Base-by-base conservation (phyloP, 768 basidiomycete species). In the Coprinellus aureogranulatus region DNA sequence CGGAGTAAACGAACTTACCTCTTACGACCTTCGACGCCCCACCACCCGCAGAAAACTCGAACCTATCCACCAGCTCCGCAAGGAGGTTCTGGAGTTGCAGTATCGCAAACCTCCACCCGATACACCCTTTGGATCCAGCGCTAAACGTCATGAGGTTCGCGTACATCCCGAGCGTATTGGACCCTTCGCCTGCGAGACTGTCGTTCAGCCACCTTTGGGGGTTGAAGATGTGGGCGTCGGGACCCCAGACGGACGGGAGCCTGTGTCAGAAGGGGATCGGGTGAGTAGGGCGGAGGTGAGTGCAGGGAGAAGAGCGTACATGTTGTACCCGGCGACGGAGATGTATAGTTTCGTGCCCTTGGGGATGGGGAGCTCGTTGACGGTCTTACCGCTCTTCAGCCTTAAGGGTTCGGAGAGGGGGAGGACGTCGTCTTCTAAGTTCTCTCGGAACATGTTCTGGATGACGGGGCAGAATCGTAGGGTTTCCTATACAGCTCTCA, bases 321-420 rank as follows among this genome's bases (percentile, higher is more conserved):
- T 76, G 58, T 86, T 81, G 59, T 85, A 84, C 1, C 74, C 81
- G 22, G 78, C 76, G 37, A 84, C 77, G 9, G 84, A 85, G 4
- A 77, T 64, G 27, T 84, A 72, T 8, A 86, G 69, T 48, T 79
- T 79, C 31, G 75, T 77, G 9, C 81, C 81, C 59, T 81, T 79
- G 0, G 80, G 76, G 22, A 87, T 70, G 3, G 77, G 74, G 11
- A 86, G 50, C 52, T 81, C 72, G 9, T 62, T 67, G 39, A 81
- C 65, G 11, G 70, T 54, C 55, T 77, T 70, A 4, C 84, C 85
- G 1, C 75, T 74, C 23, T 69, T 70, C 3, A 77, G 79, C 54
- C 61, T 70, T 45, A 86, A 75, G 1, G 84, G 82, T 55, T 69
- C 76, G 5, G 82, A 79, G 34, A 90, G 76, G 0, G 88, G 85